Conservation (phyloP, 2,329 filamentous ascomycete species). For the Fusarium sp. region DNA sequence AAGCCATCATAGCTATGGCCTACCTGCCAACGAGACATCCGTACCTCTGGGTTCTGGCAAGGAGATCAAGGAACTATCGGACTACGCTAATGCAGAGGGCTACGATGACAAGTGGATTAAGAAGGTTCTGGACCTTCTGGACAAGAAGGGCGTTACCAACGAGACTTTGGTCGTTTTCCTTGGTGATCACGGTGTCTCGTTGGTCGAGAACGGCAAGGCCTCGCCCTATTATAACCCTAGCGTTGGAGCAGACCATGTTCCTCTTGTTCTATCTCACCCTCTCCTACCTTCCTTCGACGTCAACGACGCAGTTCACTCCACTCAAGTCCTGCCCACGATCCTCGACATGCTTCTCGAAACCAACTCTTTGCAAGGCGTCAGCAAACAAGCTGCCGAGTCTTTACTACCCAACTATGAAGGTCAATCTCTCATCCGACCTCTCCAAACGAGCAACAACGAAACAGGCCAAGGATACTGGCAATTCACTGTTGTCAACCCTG, state of each 20-base stretch:
- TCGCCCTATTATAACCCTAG: slow-evolving; percentile 50
- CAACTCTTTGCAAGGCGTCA: slow-evolving; percentile 41
- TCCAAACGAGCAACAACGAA: slow-evolving; percentile 26
- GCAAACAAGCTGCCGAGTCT: slow-evolving; percentile 37
- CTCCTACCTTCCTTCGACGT: slow-evolving; percentile 45
- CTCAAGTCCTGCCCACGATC: slow-evolving; percentile 49
- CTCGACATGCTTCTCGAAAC: slow-evolving; percentile 49
- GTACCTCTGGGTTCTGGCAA: slow-evolving; percentile 35
- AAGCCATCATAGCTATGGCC: slow-evolving; percentile 48
- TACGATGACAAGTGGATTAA: slow-evolving; percentile 50
- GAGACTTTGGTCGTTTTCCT: slow-evolving; percentile 50
- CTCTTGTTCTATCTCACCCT: slow-evolving; percentile 49
- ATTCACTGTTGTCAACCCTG: slow-evolving; percentile 50
- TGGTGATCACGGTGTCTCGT: slow-evolving; percentile 50
- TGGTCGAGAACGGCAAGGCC: slow-evolving; percentile 47
- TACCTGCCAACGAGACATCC: slow-evolving; percentile 45
- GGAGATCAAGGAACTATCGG: slow-evolving; percentile 45
- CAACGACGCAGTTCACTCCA: slow-evolving; percentile 46
- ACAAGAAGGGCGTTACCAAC: slow-evolving; percentile 49
- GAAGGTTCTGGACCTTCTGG: slow-evolving; percentile 46
- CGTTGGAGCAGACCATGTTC: slow-evolving; percentile 47
- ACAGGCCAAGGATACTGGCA: slow-evolving; percentile 48
- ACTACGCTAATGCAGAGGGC: slow-evolving; percentile 48
- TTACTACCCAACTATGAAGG: slow-evolving; percentile 48
- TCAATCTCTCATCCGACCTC: slow-evolving; percentile 46